Evolutionary conservation across 495 filamentous ascomycete genomes (phyloP).

Genomic region (Neurospora sp.): DNA sequence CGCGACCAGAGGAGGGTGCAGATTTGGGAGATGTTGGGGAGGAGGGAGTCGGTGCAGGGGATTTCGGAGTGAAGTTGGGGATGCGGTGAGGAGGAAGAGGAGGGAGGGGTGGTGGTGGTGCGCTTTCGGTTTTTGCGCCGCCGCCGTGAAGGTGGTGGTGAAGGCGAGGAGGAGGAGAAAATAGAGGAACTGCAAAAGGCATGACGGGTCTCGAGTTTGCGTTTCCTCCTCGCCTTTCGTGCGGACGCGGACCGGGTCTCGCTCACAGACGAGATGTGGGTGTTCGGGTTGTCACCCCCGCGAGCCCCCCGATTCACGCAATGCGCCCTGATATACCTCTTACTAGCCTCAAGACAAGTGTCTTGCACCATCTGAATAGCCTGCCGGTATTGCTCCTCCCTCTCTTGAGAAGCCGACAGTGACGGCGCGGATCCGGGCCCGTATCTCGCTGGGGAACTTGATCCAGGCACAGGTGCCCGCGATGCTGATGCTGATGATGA

Average conservation of each 20-base stretch:
- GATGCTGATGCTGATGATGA: too few relatives aligned
- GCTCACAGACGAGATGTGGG: too few relatives aligned
- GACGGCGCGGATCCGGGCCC: not conserved
- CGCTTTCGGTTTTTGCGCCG: not conserved
- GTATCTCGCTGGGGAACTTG: not conserved
- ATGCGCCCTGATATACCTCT: conserved; percentile 17
- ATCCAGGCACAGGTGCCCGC: not conserved
- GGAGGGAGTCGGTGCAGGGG: conserved; percentile 4
- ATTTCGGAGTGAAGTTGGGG: not conserved
- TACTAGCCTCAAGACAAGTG: conserved; percentile 15
- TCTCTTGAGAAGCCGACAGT: not conserved
- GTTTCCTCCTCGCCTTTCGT: not conserved
- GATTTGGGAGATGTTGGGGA: conserved; percentile 19
- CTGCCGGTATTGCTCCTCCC: not conserved
- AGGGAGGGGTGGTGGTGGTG: not conserved
- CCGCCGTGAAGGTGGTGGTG: not conserved
- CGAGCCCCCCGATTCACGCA: conserved; percentile 5
- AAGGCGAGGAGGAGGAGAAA: not conserved
- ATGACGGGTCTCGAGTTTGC: not conserved
- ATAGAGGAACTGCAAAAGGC: not conserved
- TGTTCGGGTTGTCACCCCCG: not conserved
- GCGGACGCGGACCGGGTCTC: not conserved
- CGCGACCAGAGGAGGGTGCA: conserved; percentile 18
- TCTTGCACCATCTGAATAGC: conserved; percentile 5
- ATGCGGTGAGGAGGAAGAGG: not conserved